phyloP scores from a whole-genome alignment of 1,284 basidiomycete species.

The Fomitopsis pinicola region DNA sequence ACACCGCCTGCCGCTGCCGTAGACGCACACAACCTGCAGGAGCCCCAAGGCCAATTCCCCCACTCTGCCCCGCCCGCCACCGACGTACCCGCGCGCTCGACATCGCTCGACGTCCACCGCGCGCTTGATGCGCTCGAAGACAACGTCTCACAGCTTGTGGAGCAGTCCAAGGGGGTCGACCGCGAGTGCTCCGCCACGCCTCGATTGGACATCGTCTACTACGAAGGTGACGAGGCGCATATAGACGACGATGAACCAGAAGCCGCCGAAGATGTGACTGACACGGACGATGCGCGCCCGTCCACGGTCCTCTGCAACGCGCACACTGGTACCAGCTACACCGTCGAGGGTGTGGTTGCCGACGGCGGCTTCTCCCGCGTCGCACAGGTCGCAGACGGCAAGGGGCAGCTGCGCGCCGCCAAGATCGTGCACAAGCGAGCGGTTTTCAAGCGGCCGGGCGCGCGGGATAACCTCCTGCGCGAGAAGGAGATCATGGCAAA shows the following conservation, averaged over 20 bases:
- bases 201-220: not conserved
- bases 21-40: not conserved
- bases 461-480: not conserved
- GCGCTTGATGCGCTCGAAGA: not conserved
- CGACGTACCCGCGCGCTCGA: not conserved
- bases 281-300: not conserved
- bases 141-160: not conserved
- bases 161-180: no score
- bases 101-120: not conserved
- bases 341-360: slow-evolving; percentile 9
- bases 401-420: slow-evolving; percentile 5
- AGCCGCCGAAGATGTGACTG: not conserved
- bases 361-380: slow-evolving; percentile 14
- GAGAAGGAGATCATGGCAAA: not conserved
- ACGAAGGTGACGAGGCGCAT: not conserved
- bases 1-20: not conserved
- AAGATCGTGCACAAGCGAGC: slow-evolving; percentile 3
- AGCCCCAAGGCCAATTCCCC: not conserved
- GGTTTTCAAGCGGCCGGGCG: not conserved
- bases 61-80: not conserved
- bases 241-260: not conserved
- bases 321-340: not conserved
- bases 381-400: slow-evolving; percentile 4
- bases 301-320: not conserved
- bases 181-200: no score